Base-by-base conservation (phyloP, 2,329 filamentous ascomycete genomes). In the Aspergillus fumigatiaffinis region DNA sequence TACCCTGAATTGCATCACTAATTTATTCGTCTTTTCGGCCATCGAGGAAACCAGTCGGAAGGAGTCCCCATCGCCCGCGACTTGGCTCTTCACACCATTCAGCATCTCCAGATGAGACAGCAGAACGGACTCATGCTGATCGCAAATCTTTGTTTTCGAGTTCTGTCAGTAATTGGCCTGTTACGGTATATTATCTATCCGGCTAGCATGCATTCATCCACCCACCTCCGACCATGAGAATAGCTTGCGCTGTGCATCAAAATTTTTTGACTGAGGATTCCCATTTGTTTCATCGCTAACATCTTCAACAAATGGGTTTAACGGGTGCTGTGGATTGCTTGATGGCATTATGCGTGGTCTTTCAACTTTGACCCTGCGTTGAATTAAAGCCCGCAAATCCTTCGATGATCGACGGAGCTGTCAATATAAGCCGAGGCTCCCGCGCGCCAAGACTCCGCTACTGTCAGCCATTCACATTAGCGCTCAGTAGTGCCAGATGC, bases 81-180 rank as follows among this genome's bases (percentile, higher is more conserved):
- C 60, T 47, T 74, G 70, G 6, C 60, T 59, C 50, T 70, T 68
- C 2, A 77, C 65, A 57, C 70, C 66, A 17, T 71, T 64, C 8
- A 77, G 63, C 61, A 78, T 70, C 49, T 72, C 65, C 2, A 76
- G 55, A 58, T 79, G 77, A 3, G 70, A 73, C 35, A 68, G 65
- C 3, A 79, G 64, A 28, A 76, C 61, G 2, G 63, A 69, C n/a
- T 77, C 72, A 60, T 79, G 76, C 42, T 72, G 74, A 12, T 68
- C 62, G 55, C 75, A 76, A 23, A 78, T 63, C 76, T 78, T 50
- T 47, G 20, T 23, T 47, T 25, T 44, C 41, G 3, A 47, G 10
- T 25, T 23, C 2, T 3, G 44, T 47, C 10, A 47, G 23, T 26
- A 8, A 26, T 14, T n/a, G 8, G 20, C 14, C 21, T 14, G 23